Conservation (phyloP, 2,329 filamentous ascomycete genomes). For the Cladosporium sp. region DNA sequence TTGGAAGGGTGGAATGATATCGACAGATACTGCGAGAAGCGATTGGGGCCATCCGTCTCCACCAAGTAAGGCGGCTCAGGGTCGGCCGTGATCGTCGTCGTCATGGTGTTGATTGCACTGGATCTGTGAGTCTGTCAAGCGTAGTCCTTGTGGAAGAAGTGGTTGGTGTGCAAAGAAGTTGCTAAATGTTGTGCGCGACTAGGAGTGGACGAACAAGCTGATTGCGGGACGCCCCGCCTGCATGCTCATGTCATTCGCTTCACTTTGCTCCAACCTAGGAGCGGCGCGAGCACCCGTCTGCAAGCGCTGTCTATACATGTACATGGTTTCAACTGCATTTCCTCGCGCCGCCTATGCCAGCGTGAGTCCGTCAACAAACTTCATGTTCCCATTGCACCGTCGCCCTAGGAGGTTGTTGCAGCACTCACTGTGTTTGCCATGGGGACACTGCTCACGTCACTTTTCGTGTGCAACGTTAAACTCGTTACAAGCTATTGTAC, state of each 20-base stretch:
- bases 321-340: no score
- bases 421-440: not conserved
- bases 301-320: not conserved
- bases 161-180: no score
- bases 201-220: no score
- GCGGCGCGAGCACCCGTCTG: not conserved
- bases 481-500: not conserved
- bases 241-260: not conserved
- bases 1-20: not conserved
- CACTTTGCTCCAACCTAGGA: not conserved
- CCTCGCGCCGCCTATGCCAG: no score
- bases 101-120: not conserved
- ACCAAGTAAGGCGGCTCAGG: not conserved
- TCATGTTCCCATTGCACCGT: not conserved
- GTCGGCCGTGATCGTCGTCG: not conserved
- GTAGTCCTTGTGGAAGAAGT: not conserved
- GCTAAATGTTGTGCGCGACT: not conserved
- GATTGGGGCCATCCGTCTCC: no score
- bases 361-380: no score
- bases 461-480: not conserved
- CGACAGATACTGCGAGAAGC: not conserved
- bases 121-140: not conserved
- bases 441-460: not conserved
- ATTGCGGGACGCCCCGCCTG: not conserved
- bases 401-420: not conserved